Evolutionary conservation across 331 rosid genomes (phyloP).

Genomic region (Erythrophleum ivorense): DNA sequence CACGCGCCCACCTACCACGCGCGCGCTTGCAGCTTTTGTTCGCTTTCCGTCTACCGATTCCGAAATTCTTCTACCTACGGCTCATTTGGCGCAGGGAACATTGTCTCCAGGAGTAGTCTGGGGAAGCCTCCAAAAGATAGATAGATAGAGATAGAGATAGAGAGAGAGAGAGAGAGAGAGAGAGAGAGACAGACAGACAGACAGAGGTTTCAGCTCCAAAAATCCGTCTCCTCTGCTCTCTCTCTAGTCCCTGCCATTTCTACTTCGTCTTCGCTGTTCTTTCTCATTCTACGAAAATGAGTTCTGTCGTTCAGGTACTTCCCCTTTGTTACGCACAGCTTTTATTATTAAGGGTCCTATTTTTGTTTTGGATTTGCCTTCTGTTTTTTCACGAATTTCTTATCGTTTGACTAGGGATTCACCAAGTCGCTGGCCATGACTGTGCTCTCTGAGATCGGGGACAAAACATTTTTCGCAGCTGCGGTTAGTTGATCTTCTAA

Average conservation of each 20-base stretch:
- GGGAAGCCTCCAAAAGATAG: too few relatives aligned
- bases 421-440: slow-evolving; percentile 96
- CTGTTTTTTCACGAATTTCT: neutral
- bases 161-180: neutral
- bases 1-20: neutral
- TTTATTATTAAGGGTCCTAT: neutral
- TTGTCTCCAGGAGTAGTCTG: neutral
- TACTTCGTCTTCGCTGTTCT: neutral
- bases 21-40: slow-evolving; percentile 5
- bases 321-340: neutral
- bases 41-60: neutral
- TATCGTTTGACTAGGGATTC: slow-evolving; percentile 63
- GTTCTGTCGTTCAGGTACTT: slow-evolving; percentile 75
- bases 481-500: slow-evolving; percentile 65
- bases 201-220: neutral
- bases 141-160: too few relatives aligned
- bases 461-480: slow-evolving; percentile 96
- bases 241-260: neutral
- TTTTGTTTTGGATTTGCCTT: neutral
- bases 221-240: neutral
- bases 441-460: slow-evolving; percentile 97
- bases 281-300: slow-evolving; percentile 51
- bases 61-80: neutral
- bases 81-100: neutral
- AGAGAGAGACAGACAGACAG: neutral